Conservation (phyloP, 441 rosid species). For the Adansonia madagascariensis region DNA sequence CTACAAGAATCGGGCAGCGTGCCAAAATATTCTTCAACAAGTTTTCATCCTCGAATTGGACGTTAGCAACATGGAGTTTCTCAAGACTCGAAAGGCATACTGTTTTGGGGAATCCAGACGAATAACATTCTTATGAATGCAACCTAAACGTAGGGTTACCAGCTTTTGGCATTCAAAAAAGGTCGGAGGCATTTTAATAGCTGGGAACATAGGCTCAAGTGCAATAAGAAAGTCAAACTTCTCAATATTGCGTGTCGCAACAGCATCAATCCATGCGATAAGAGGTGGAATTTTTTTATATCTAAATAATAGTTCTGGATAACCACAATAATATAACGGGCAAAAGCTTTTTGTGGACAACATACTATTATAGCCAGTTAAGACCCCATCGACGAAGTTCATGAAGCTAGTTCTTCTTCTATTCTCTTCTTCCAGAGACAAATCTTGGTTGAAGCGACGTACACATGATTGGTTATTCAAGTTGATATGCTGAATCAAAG, state of each 20-base stretch:
- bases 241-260: not conserved
- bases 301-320: not conserved
- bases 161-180: constrained; percentile 1
- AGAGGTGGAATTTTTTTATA: not conserved
- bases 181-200: not conserved
- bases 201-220: not conserved
- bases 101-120: not conserved
- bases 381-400: constrained; percentile 7
- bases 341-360: not conserved
- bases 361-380: not conserved
- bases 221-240: not conserved
- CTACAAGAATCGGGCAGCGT: not conserved
- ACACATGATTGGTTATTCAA: not conserved
- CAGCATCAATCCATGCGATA: not conserved
- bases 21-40: not conserved
- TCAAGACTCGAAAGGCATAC: not conserved
- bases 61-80: not conserved
- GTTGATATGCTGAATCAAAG: not conserved
- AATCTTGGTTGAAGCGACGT: not conserved
- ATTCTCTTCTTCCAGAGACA: not conserved
- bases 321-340: not conserved
- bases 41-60: not conserved
- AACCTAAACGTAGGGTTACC: not conserved
- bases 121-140: not conserved
- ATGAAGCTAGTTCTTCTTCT: not conserved